These are phyloP conservation scores for Aegilops umbellulata DNA, from an alignment of 176 grass and related monocot genomes.

Conservation along the genomic window DNA sequence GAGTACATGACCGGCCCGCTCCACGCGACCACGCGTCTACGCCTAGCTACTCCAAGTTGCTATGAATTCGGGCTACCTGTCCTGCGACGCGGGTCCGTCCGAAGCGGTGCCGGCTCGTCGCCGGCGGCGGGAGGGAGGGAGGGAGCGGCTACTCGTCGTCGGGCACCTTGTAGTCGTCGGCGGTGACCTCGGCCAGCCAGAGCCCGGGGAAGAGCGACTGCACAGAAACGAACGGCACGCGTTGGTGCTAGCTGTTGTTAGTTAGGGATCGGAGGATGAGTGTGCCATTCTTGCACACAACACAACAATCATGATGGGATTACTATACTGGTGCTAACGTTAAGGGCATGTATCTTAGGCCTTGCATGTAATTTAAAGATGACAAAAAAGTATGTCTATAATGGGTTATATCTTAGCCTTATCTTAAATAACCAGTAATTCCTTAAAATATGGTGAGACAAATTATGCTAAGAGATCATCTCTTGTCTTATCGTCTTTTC, in stretches of 20 bases:
- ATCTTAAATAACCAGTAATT: too few relatives aligned
- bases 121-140: background rate
- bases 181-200: constrained; percentile 72
- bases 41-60: background rate
- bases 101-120: too few relatives aligned
- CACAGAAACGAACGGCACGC: background rate
- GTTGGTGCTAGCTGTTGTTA: background rate
- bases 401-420: too few relatives aligned
- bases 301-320: constrained; percentile 30
- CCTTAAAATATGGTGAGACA: too few relatives aligned
- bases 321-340: background rate
- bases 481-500: too few relatives aligned
- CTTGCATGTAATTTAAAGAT: too few relatives aligned
- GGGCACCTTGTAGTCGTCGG: constrained; percentile 67
- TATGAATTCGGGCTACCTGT: background rate
- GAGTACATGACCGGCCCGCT: background rate
- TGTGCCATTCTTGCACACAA: constrained; percentile 37
- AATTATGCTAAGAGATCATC: too few relatives aligned
- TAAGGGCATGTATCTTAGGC: too few relatives aligned
- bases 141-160: constrained; percentile 39
- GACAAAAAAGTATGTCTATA: too few relatives aligned
- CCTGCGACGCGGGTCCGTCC: background rate
- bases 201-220: constrained; percentile 67
- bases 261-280: background rate
- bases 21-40: background rate